A percentile compares a stretch with the other conserved stretches of the same genome.
Conservation (phyloP, 1,139 yeast genomes). For the Magnusiomyces suaveolens region DNA sequence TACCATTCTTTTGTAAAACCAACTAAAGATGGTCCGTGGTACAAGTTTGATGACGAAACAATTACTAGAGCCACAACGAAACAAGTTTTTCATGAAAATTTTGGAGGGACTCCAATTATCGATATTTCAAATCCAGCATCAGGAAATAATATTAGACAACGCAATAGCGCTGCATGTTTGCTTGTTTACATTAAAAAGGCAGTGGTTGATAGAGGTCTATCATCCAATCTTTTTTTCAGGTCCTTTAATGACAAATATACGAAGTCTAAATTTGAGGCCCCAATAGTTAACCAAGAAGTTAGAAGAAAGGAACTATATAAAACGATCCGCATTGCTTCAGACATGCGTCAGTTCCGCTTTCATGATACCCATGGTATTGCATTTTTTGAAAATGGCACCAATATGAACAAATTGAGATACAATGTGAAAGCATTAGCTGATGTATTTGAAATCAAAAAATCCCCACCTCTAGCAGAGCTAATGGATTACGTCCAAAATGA, state of each 20-base stretch:
- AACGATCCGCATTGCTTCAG: constrained; percentile 47
- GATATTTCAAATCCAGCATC: no score
- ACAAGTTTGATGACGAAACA: constrained; percentile 86
- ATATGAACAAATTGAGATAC: constrained; percentile 9
- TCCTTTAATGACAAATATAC: no score
- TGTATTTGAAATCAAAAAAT: constrained; percentile 47
- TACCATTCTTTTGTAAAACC: constrained; percentile 93
- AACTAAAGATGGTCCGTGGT: constrained; percentile 62
- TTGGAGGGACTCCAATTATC: no score
- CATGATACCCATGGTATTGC: constrained; percentile 73
- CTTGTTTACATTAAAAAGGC: constrained; percentile 76
- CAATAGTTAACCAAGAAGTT: no score
- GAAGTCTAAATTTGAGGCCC: no score
- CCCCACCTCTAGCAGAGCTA: constrained; percentile 45
- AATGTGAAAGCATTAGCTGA: constrained; percentile 42
- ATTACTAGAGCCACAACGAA: constrained; percentile 77
- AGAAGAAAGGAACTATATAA: constrained; percentile 75
- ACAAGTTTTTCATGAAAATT: constrained; percentile 87
- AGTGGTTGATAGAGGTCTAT: constrained; percentile 47
- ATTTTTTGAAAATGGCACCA: constrained; percentile 17
- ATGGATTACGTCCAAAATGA: constrained; percentile 42
- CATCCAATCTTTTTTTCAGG: constrained; percentile 61
- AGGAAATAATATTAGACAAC: constrained; percentile 40
- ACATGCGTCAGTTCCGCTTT: constrained; percentile 41
- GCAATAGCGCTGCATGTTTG: constrained; percentile 95